phyloP scores from a whole-genome alignment of 805 yeast genomes.

The Kuraishia floccosa region DNA sequence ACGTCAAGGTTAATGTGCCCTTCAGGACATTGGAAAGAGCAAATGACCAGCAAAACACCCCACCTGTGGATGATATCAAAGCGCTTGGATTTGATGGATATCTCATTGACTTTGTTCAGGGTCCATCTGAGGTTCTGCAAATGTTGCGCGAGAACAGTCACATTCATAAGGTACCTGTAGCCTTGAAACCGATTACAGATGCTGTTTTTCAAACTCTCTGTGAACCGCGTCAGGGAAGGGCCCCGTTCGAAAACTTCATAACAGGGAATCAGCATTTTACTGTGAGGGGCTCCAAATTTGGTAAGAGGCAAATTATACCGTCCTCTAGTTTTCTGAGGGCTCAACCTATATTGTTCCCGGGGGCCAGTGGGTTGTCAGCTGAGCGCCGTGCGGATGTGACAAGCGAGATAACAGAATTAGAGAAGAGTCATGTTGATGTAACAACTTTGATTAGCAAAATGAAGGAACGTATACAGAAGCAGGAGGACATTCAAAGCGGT shows the following conservation, averaged over 20 bases:
- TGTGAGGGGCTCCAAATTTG: slow-evolving; percentile 51
- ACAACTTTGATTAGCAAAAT: too few relatives aligned
- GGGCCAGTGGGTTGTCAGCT: slow-evolving; percentile 17
- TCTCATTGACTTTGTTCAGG: slow-evolving; percentile 56
- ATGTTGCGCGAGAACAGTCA: slow-evolving; percentile 54
- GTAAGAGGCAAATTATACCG: slow-evolving; percentile 40
- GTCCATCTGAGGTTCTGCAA: slow-evolving; percentile 59
- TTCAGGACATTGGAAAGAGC: slow-evolving; percentile 32
- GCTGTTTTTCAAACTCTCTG: too few relatives aligned
- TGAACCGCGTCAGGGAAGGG: too few relatives aligned
- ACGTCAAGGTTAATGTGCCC: slow-evolving; percentile 32
- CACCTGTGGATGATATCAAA: slow-evolving; percentile 21
- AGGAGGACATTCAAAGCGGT: too few relatives aligned
- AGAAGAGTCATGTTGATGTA: too few relatives aligned
- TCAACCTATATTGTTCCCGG: slow-evolving; percentile 17
- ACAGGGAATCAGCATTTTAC: slow-evolving; percentile 44
- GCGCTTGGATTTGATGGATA: slow-evolving; percentile 72
- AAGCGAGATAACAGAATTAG: slow-evolving; percentile 1
- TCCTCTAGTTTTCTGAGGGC: slow-evolving; percentile 21
- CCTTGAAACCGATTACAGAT: too few relatives aligned
- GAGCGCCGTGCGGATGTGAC: slow-evolving; percentile 9
- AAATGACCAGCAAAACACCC: slow-evolving; percentile 5
- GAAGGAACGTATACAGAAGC: too few relatives aligned
- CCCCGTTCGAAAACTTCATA: slow-evolving; percentile 44
- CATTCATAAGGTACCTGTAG: slow-evolving; percentile 51